These are phyloP conservation scores for Starmerella apis DNA, from an alignment of 805 yeast species.

Conservation along the genomic window DNA sequence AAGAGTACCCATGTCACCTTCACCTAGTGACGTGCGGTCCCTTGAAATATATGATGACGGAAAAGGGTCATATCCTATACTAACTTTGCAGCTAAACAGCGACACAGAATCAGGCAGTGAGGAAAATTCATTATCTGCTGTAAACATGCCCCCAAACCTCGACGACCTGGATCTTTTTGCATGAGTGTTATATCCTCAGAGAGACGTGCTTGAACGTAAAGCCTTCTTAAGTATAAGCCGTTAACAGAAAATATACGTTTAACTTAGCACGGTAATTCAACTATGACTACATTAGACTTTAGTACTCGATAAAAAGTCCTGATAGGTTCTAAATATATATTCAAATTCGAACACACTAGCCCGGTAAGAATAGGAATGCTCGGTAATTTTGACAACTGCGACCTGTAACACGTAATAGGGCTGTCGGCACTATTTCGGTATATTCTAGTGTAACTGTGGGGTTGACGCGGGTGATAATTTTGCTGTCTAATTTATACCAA, in stretches of 20 bases:
- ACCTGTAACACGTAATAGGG: not conserved
- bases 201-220: not conserved
- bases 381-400: no score
- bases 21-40: not conserved
- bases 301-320: no score
- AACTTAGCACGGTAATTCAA: no score
- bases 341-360: no score
- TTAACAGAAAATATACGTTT: no score
- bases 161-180: slow-evolving; percentile 1
- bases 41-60: slow-evolving; percentile 7
- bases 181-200: not conserved
- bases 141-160: not conserved
- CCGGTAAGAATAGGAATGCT: no score
- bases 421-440: not conserved
- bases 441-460: not conserved
- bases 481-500: not conserved
- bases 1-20: not conserved
- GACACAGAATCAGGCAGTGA: not conserved
- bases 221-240: no score
- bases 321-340: no score
- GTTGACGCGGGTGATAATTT: not conserved
- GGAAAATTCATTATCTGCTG: not conserved
- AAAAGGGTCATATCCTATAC: not conserved
- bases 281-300: no score
- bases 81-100: not conserved